These are phyloP conservation scores for Aeschynomene evenia DNA, from an alignment of 306 rosid species.

Conservation along the genomic window DNA sequence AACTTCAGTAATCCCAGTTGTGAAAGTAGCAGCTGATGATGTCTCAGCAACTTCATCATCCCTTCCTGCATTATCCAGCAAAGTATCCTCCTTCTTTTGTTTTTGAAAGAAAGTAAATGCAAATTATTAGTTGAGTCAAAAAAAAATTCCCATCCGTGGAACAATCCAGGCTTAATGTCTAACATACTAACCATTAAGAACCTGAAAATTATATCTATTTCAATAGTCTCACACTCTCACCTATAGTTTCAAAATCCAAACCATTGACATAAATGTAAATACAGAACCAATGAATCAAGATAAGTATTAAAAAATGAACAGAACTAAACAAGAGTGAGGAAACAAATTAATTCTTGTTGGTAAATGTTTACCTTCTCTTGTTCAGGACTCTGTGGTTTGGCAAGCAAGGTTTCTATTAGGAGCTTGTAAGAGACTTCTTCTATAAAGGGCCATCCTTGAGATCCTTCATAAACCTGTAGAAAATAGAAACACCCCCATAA, in stretches of 20 bases:
- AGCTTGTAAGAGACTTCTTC: slow-evolving; percentile 46
- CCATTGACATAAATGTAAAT: background rate
- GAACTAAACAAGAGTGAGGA: background rate
- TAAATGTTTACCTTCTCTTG: slow-evolving; percentile 30
- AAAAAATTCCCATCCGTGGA: background rate
- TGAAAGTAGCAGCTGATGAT: slow-evolving; percentile 23
- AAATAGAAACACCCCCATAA: no score
- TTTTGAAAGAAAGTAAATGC: background rate
- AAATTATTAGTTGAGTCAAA: background rate
- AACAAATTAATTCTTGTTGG: background rate
- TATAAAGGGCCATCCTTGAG: slow-evolving; percentile 45
- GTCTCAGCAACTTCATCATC: slow-evolving; percentile 26
- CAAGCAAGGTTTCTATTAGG: slow-evolving; percentile 39
- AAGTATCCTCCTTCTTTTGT: background rate
- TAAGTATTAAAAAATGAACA: background rate
- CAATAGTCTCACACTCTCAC: no score
- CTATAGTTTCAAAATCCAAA: no score
- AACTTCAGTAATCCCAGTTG: slow-evolving; percentile 34
- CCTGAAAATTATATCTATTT: no score
- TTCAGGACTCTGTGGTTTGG: slow-evolving; percentile 22
- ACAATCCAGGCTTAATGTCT: background rate
- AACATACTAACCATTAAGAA: background rate
- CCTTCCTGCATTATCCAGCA: slow-evolving; percentile 24
- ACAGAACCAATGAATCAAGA: background rate
- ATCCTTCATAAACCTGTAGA: slow-evolving; percentile 49